These are phyloP conservation scores for Hypoxylon sp. DNA, from an alignment of 2,329 filamentous ascomycete genomes.

Conservation along the genomic window DNA sequence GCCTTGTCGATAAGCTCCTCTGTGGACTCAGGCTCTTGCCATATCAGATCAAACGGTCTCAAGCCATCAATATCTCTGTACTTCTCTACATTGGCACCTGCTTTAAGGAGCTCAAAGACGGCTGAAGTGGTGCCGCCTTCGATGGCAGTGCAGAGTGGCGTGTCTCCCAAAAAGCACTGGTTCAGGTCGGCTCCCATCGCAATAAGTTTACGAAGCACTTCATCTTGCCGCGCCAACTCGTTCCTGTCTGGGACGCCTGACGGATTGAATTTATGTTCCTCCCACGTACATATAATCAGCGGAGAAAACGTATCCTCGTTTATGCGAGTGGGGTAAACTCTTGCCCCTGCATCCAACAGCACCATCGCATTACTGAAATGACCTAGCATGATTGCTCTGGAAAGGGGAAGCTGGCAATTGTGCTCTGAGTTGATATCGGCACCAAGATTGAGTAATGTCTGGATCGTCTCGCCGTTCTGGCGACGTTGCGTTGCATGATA, in stretches of 20 bases:
- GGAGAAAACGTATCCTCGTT: conserved; percentile 2
- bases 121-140: background rate
- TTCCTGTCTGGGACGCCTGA: background rate
- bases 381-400: background rate
- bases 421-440: conserved; percentile 22
- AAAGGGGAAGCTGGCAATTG: conserved; percentile 8
- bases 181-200: conserved; percentile 16
- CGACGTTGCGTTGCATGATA: background rate
- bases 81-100: conserved; percentile 25
- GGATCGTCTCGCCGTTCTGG: conserved; percentile 8
- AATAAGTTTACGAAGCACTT: conserved; percentile 22
- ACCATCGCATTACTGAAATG: conserved; percentile 12
- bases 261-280: background rate
- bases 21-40: background rate
- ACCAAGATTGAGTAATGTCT: conserved; percentile 22
- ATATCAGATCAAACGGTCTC: conserved; percentile 19
- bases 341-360: conserved; percentile 23
- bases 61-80: background rate
- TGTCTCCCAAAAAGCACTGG: background rate
- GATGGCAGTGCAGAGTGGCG: conserved; percentile 26
- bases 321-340: conserved; percentile 7
- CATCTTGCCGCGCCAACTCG: background rate
- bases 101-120: conserved; percentile 22
- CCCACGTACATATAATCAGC: conserved; percentile 9
- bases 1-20: conserved; percentile 11